These are phyloP conservation scores for Tilletia caries DNA, from an alignment of 1,284 basidiomycete species.

Conservation along the genomic window DNA sequence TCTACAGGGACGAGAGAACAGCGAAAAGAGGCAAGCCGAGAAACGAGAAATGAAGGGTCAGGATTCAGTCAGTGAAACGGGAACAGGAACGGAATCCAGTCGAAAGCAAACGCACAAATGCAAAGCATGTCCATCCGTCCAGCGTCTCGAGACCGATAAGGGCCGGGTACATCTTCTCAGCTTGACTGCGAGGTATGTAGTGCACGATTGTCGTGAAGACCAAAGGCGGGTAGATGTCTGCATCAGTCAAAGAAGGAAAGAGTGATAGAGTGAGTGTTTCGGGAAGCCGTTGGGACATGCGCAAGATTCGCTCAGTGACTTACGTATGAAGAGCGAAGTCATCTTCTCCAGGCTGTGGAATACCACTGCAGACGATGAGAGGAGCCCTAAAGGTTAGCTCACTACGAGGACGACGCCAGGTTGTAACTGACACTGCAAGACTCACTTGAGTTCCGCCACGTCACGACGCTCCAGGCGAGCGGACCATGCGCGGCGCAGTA, in stretches of 20 bases:
- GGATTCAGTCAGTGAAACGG: too few species aligned
- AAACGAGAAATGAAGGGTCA: too few species aligned
- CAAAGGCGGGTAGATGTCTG: constrained; percentile 60
- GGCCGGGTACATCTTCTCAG: constrained; percentile 75
- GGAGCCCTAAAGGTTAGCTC: neutral
- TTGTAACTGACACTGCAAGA: too few species aligned
- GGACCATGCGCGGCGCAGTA: constrained; percentile 59
- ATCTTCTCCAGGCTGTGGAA: constrained; percentile 55
- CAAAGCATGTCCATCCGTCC: constrained; percentile 64
- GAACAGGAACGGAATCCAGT: too few species aligned
- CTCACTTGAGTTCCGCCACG: constrained; percentile 93
- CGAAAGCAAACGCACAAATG: constrained; percentile 38
- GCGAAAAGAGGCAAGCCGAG: too few species aligned
- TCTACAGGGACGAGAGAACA: neutral
- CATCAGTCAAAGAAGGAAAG: neutral
- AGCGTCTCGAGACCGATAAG: constrained; percentile 65
- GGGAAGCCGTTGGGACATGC: neutral
- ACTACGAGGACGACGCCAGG: neutral
- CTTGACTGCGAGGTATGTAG: constrained; percentile 66
- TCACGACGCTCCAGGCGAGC: constrained; percentile 85
- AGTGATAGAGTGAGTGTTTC: neutral
- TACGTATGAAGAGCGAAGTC: constrained; percentile 60
- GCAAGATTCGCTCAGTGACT: neutral
- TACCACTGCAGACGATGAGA: neutral
- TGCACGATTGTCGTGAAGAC: constrained; percentile 80